Evolutionary conservation across 2,329 filamentous ascomycete species (phyloP).

Genomic region (Coniochaeta ligniaria): DNA sequence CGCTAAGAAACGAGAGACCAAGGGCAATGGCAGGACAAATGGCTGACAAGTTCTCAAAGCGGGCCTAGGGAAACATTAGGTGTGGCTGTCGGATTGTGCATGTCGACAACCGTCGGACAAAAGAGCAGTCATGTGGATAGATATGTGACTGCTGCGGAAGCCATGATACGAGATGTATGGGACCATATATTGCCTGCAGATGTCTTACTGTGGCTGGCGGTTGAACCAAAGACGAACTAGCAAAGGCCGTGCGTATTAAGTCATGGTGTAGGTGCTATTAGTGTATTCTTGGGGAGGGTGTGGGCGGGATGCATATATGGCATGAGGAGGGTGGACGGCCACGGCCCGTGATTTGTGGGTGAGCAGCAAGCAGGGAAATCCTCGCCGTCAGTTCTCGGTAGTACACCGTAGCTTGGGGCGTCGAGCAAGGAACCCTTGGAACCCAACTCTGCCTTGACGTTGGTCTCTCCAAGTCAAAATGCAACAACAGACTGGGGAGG

Average conservation of each 20-base stretch:
- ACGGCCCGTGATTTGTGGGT: slow-evolving; percentile 9
- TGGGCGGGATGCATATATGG: slow-evolving; percentile 5
- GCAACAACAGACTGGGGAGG: slow-evolving; percentile 1
- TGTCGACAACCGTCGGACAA: neutral
- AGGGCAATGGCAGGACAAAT: neutral
- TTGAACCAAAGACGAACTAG: neutral
- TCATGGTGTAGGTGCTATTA: neutral
- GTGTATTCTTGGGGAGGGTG: slow-evolving; percentile 3
- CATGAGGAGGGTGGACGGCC: slow-evolving; percentile 7
- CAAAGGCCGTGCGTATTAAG: neutral
- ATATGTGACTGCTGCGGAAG: neutral
- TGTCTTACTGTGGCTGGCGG: neutral
- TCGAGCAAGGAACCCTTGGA: neutral
- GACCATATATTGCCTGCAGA: neutral
- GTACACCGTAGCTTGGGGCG: neutral
- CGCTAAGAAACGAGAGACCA: neutral
- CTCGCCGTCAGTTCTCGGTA: neutral
- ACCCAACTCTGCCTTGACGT: neutral
- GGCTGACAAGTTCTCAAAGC: neutral
- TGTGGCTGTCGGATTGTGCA: neutral
- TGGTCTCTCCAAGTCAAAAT: neutral
- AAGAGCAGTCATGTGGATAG: neutral
- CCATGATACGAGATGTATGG: neutral
- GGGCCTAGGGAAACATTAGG: neutral
- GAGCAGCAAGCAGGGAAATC: slow-evolving; percentile 1